Evolutionary conservation across 2,329 filamentous ascomycete species (phyloP).

Genomic region (Acephala macrosclerotiorum): DNA sequence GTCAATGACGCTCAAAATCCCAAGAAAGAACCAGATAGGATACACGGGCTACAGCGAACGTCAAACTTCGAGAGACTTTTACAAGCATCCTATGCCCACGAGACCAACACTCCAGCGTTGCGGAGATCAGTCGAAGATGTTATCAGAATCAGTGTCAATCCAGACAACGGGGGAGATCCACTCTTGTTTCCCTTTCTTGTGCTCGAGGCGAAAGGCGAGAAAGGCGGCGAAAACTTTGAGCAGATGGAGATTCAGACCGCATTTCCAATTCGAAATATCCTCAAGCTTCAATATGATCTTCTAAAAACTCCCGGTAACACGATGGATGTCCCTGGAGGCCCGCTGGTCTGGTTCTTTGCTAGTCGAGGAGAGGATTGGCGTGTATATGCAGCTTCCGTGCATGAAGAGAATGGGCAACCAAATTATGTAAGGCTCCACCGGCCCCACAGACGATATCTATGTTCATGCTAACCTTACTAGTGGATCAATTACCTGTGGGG

Average conservation of each 20-base stretch:
- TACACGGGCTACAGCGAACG: conserved; percentile 30
- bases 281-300: conserved; percentile 37
- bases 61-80: conserved; percentile 21
- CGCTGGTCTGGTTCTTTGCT: conserved; percentile 19
- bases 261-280: conserved; percentile 36
- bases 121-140: conserved; percentile 5
- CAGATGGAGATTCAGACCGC: conserved; percentile 37
- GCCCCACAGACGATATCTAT: too few species aligned
- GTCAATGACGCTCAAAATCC: conserved; percentile 12
- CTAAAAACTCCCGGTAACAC: conserved; percentile 1
- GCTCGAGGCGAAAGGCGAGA: conserved; percentile 38
- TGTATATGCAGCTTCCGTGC: conserved; percentile 11
- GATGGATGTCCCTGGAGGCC: conserved; percentile 4
- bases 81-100: neutral
- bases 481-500: conserved; percentile 37
- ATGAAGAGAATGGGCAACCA: neutral
- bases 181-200: conserved; percentile 39
- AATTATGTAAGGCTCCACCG: neutral
- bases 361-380: conserved; percentile 19
- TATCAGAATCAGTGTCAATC: conserved; percentile 17
- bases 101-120: neutral
- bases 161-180: conserved; percentile 21
- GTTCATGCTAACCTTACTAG: conserved; percentile 17
- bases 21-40: conserved; percentile 26
- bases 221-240: conserved; percentile 26